Base-by-base conservation (phyloP, 2,329 filamentous ascomycete species). In the Xylaria digitata region DNA sequence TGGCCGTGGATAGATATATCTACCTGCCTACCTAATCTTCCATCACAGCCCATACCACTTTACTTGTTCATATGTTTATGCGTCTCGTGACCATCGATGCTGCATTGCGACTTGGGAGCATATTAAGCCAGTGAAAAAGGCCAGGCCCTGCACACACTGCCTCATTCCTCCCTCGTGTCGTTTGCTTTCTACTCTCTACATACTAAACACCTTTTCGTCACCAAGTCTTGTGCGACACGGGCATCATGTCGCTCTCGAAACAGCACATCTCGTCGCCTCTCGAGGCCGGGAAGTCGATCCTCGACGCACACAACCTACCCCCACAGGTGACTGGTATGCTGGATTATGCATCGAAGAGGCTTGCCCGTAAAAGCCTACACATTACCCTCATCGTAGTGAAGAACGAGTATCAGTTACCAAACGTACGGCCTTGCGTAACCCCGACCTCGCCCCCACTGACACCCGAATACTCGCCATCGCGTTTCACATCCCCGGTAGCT, bases 191-290 rank as follows among this genome's bases (percentile, higher is more conserved):
- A 7, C 48, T 45, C 34, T 42, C 43, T 15, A 19, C 11, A n/a
- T 19, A 40, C 21, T 6, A 19, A n/a, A 43, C 26, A 57, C 34
- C 17, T 53, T 60, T 64, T 17, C 45, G 21, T 60, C 63, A n/a
- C 45, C 5, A 37, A 15, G 23, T 56, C n/a, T 43, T 40, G 7
- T 67, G 26, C 49, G 19, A 40, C 58, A 71, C 52, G n/a, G n/a
- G n/a, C 53, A 77, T 76, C 54, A 77, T 77, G 73, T 67, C 74
- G 81, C 74, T 81, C 45, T 80, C 85, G 74, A 90, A 88, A 78
- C 80, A 82, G 62, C 81, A 80, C 63, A 90, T 90, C 72, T 90
- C 88, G 1, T 84, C 86, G 56, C 88, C 88, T 15, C 82, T 90
- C 63, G 88, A 90, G 80, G 87, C 88, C 32, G 87, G 87, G 19